Evolutionary conservation across 768 basidiomycete genomes (phyloP).

Genomic region (Leccinum imitatum): DNA sequence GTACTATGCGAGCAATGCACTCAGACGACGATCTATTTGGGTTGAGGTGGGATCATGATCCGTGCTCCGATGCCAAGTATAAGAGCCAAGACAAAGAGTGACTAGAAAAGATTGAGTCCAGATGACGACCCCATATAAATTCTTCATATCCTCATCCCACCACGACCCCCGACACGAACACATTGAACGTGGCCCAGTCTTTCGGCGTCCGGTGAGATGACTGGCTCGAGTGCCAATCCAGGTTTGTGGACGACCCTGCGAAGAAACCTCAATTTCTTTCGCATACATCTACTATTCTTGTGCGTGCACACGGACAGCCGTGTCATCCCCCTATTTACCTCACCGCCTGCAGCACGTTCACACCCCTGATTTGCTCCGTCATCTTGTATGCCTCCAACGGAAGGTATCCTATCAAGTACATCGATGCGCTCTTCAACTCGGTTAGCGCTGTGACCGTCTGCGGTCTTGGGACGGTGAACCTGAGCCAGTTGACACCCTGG

Average conservation of each 20-base stretch:
- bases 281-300: slow-evolving; percentile 63
- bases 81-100: no score
- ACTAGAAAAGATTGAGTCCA: no score
- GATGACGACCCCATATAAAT: no score
- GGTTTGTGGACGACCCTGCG: slow-evolving; percentile 29
- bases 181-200: not conserved
- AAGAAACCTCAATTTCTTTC: slow-evolving; percentile 65
- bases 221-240: not conserved
- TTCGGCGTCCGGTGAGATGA: slow-evolving; percentile 6
- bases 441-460: slow-evolving; percentile 78
- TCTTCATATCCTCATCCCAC: not conserved
- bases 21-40: slow-evolving; percentile 15
- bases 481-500: slow-evolving; percentile 66
- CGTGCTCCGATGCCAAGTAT: no score
- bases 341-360: slow-evolving; percentile 53
- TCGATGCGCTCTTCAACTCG: slow-evolving; percentile 77
- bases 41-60: no score
- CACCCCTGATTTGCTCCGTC: slow-evolving; percentile 73
- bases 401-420: slow-evolving; percentile 61
- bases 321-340: slow-evolving; percentile 2
- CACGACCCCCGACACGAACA: not conserved
- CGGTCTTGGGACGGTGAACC: slow-evolving; percentile 69
- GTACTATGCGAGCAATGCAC: slow-evolving; percentile 24
- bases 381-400: slow-evolving; percentile 88
- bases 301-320: slow-evolving; percentile 36